A percentile compares a stretch with the other conserved stretches of the same genome.
These are phyloP conservation scores for Ganoderma leucocontextum DNA, from an alignment of 1,284 basidiomycete genomes.

Conservation along the genomic window DNA sequence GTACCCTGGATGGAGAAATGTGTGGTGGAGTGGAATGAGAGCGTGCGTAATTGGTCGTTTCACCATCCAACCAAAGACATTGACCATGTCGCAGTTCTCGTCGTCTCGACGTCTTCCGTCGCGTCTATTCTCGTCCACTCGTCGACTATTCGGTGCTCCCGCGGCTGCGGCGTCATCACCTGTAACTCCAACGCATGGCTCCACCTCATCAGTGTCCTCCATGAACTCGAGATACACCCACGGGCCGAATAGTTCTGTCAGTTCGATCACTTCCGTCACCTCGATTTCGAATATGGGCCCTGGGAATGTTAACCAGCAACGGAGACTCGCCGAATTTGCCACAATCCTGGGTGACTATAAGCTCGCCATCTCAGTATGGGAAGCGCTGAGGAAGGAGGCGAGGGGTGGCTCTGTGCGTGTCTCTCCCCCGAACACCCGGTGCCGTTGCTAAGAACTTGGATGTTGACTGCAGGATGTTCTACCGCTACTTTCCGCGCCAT, in stretches of 20 bases:
- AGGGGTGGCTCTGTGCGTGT: slow-evolving; percentile 76
- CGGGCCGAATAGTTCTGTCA: slow-evolving; percentile 45
- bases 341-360: slow-evolving; percentile 93
- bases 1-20: slow-evolving; percentile 97
- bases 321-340: slow-evolving; percentile 94
- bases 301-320: slow-evolving; percentile 62
- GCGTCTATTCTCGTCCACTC: slow-evolving; percentile 87
- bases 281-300: slow-evolving; percentile 46
- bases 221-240: slow-evolving; percentile 53
- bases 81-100: slow-evolving; percentile 61
- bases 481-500: slow-evolving; percentile 72
- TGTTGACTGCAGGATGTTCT: slow-evolving; percentile 66
- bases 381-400: slow-evolving; percentile 82
- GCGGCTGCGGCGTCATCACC: slow-evolving; percentile 53
- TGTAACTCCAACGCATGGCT: slow-evolving; percentile 45
- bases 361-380: slow-evolving; percentile 88
- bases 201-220: slow-evolving; percentile 49
- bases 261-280: slow-evolving; percentile 43
- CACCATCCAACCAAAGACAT: background rate
- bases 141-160: slow-evolving; percentile 83
- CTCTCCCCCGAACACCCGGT: background rate
- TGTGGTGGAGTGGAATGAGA: slow-evolving; percentile 94
- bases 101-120: slow-evolving; percentile 85
- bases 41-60: slow-evolving; percentile 51
- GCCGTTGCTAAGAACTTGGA: background rate